These are phyloP conservation scores for Exophiala calicioides DNA, from an alignment of 2,329 filamentous ascomycete genomes.

Conservation along the genomic window DNA sequence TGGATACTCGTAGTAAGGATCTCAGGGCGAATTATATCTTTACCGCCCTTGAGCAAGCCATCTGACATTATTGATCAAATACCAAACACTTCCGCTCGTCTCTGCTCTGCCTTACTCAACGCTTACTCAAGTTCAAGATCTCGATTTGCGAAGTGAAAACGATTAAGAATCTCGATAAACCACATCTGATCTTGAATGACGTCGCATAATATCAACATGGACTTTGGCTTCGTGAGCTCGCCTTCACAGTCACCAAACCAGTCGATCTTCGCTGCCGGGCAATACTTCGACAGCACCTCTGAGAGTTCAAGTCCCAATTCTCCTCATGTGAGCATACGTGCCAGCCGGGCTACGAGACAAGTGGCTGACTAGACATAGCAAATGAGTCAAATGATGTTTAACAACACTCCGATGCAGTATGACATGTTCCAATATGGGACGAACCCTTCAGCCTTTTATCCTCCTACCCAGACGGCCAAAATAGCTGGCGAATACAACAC, in stretches of 20 bases:
- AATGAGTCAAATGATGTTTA: constrained; percentile 28
- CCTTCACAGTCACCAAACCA: constrained; percentile 29
- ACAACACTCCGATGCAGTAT: constrained; percentile 26
- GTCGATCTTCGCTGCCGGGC: constrained; percentile 27
- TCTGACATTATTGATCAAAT: constrained; percentile 22
- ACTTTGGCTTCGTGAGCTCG: constrained; percentile 30
- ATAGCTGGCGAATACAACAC: constrained; percentile 33
- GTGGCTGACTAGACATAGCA: constrained; percentile 19
- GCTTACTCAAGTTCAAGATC: constrained; percentile 19
- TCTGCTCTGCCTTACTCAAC: constrained; percentile 10
- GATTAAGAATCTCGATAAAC: constrained; percentile 8
- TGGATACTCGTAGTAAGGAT: constrained; percentile 17
- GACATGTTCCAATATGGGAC: constrained; percentile 28
- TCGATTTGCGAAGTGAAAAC: neutral
- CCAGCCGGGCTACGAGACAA: neutral
- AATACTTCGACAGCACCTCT: constrained; percentile 31
- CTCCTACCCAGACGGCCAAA: constrained; percentile 23
- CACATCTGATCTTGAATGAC: constrained; percentile 16
- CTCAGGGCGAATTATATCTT: constrained; percentile 21
- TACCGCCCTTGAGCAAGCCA: constrained; percentile 11
- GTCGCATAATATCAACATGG: constrained; percentile 24
- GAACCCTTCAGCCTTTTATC: constrained; percentile 25
- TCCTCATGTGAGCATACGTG: constrained; percentile 28
- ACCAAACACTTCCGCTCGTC: constrained; percentile 10
- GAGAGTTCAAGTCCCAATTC: constrained; percentile 32